phyloP scores from a whole-genome alignment of 1,139 yeast genomes.

The Kodamaea suecica region DNA sequence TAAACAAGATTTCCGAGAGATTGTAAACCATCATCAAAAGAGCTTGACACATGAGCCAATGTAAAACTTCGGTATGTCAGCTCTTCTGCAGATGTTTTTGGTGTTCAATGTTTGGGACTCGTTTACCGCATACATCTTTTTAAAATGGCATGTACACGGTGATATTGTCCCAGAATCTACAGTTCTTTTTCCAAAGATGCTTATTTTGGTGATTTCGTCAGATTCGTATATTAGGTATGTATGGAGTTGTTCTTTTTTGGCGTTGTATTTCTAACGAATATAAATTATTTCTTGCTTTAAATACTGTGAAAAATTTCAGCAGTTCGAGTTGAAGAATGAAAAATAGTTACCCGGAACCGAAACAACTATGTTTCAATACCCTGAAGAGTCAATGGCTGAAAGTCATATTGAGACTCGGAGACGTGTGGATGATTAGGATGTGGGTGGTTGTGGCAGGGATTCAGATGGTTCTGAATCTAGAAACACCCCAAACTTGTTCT shows the following conservation, averaged over 20 bases:
- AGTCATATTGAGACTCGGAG: too few relatives aligned
- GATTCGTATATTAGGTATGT: background rate
- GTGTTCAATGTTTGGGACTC: constrained; percentile 38
- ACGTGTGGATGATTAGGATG: too few relatives aligned
- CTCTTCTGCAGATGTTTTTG: constrained; percentile 43
- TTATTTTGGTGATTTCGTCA: too few relatives aligned
- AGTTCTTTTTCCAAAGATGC: too few relatives aligned
- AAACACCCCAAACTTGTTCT: constrained; percentile 25
- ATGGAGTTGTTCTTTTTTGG: too few relatives aligned
- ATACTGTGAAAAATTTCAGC: too few relatives aligned
- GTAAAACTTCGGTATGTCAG: constrained; percentile 16
- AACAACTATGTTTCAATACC: too few relatives aligned
- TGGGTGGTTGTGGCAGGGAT: too few relatives aligned
- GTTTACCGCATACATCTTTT: constrained; percentile 47
- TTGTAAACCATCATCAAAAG: constrained; percentile 46
- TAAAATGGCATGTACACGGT: constrained; percentile 39
- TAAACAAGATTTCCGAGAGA: too few relatives aligned
- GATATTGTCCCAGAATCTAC: constrained; percentile 36
- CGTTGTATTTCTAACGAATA: too few relatives aligned
- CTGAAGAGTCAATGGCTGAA: too few relatives aligned
- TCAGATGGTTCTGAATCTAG: background rate
- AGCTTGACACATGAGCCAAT: constrained; percentile 22
- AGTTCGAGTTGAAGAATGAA: background rate
- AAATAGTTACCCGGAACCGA: constrained; percentile 10
- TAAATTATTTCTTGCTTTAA: too few relatives aligned